Evolutionary conservation across 2,329 filamentous ascomycete species (phyloP).

Genomic region (Botrytis deweyae): DNA sequence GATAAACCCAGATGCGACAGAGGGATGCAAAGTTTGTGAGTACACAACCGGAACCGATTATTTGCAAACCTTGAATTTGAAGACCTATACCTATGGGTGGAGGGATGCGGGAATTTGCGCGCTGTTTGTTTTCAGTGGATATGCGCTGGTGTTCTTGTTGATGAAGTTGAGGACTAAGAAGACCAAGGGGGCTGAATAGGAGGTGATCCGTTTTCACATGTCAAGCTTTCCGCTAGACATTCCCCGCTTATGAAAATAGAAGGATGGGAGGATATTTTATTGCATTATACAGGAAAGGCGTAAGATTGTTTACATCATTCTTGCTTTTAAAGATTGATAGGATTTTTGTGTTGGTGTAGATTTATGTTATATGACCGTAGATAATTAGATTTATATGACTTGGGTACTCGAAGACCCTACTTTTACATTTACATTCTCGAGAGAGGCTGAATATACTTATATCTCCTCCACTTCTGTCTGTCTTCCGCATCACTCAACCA

Average conservation of each 20-base stretch:
- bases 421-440: slow-evolving; percentile 4
- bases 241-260: neutral
- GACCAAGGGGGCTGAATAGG: slow-evolving; percentile 44
- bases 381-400: slow-evolving; percentile 5
- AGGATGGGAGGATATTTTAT: neutral
- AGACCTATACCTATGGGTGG: slow-evolving; percentile 64
- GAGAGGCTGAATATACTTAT: slow-evolving; percentile 13
- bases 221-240: neutral
- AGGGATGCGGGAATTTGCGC: slow-evolving; percentile 56
- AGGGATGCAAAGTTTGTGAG: slow-evolving; percentile 59
- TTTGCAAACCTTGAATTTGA: slow-evolving; percentile 57
- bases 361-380: neutral
- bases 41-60: slow-evolving; percentile 60
- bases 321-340: slow-evolving; percentile 1
- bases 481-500: neutral
- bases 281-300: neutral
- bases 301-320: neutral
- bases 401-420: neutral
- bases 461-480: neutral
- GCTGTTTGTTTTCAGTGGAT: slow-evolving; percentile 45
- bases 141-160: slow-evolving; percentile 47
- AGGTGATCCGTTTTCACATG: neutral
- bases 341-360: slow-evolving; percentile 1
- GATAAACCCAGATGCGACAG: slow-evolving; percentile 57
- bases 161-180: slow-evolving; percentile 51